Evolutionary conservation across 2,329 filamentous ascomycete species (phyloP).

Genomic region (Didymella lethalis): DNA sequence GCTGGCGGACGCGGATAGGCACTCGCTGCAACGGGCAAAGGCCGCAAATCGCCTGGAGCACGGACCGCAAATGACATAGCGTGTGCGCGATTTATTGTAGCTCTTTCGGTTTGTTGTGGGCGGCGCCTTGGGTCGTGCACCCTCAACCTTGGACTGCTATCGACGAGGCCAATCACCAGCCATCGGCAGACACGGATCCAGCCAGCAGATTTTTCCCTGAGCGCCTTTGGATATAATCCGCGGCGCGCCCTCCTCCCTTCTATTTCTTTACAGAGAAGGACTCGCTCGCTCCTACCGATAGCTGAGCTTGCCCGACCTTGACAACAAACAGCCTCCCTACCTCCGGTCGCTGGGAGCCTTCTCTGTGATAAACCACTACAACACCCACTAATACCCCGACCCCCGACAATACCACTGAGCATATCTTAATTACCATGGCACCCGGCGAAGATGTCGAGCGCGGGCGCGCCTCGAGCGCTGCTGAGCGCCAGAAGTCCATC

Average conservation of each 20-base stretch:
- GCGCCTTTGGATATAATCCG: constrained; percentile 35
- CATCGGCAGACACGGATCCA: constrained; percentile 27
- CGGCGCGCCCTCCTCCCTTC: constrained; percentile 27
- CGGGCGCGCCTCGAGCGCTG: constrained; percentile 39
- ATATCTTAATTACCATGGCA: constrained; percentile 37
- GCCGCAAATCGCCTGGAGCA: constrained; percentile 26
- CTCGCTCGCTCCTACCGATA: constrained; percentile 39
- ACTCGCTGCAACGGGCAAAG: constrained; percentile 25
- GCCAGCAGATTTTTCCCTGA: constrained; percentile 41
- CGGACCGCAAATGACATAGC: constrained; percentile 26
- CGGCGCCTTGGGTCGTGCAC: constrained; percentile 21
- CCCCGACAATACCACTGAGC: constrained; percentile 25
- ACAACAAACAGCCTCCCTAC: constrained; percentile 26
- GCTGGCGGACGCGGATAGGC: constrained; percentile 23
- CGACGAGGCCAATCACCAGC: constrained; percentile 24
- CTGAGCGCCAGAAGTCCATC: constrained; percentile 47
- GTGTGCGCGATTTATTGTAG: constrained; percentile 27
- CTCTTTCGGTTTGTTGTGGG: constrained; percentile 26
- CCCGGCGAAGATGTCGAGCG: constrained; percentile 48
- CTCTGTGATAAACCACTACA: constrained; percentile 35
- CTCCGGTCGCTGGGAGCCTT: constrained; percentile 39
- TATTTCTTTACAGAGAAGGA: constrained; percentile 40
- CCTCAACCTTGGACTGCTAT: constrained; percentile 25
- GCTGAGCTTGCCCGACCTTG: constrained; percentile 39
- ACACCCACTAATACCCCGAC: constrained; percentile 27